These are phyloP conservation scores for Stephania yunnanensis DNA, from an alignment of 164 flowering plant genomes.

Conservation along the genomic window DNA sequence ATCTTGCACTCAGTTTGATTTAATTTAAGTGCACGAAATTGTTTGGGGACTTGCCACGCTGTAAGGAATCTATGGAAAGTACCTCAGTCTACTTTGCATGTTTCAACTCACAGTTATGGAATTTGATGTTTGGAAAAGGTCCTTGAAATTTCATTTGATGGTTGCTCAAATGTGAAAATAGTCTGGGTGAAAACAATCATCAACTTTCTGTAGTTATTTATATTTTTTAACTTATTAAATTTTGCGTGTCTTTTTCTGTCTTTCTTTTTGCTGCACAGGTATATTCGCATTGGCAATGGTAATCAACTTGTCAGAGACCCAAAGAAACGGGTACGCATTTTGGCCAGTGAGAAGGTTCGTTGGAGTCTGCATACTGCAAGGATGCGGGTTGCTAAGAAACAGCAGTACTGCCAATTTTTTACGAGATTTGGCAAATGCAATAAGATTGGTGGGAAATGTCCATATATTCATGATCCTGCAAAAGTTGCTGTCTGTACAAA, in stretches of 20 bases:
- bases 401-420: constrained; percentile 85
- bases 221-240: not conserved
- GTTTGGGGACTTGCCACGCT: not conserved
- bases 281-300: constrained; percentile 89
- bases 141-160: not conserved
- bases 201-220: not conserved
- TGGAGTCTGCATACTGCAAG: constrained; percentile 98
- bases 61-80: not conserved
- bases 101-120: not conserved
- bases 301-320: constrained; percentile 92
- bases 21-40: constrained; percentile 3
- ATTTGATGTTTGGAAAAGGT: not conserved
- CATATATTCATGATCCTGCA: constrained; percentile 85
- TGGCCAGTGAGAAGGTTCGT: constrained; percentile 90
- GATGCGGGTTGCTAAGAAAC: constrained; percentile 62
- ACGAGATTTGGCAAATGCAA: constrained; percentile 96
- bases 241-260: not conserved
- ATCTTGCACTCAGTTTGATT: constrained; percentile 8
- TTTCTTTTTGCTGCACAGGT: constrained; percentile 41
- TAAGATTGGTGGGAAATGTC: constrained; percentile 81
- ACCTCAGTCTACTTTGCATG: not conserved
- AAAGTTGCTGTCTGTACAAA: constrained; percentile 95
- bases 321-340: constrained; percentile 67
- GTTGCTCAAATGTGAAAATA: not conserved
- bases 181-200: not conserved